Percentiles rank a stretch among this genome's conserved stretches.
These are phyloP conservation scores for Scutellaria galericulata DNA, from an alignment of 257 asterid genomes.

Conservation along the genomic window DNA sequence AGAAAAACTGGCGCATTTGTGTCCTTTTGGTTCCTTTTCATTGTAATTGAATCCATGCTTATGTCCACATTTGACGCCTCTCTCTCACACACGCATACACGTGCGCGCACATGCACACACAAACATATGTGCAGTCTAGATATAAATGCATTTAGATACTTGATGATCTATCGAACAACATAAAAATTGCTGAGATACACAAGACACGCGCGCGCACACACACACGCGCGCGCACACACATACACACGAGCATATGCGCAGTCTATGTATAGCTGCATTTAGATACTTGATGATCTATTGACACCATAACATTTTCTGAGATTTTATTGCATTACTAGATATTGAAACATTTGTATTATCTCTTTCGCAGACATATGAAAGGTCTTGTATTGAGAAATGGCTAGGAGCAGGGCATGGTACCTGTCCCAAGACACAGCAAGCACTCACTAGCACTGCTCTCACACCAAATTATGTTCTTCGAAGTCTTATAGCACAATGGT, in stretches of 20 bases:
- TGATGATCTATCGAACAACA: background rate
- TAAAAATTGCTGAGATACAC: conserved; percentile 13
- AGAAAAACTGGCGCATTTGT: background rate
- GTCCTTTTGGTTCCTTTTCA: background rate
- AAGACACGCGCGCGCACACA: background rate
- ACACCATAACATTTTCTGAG: conserved; percentile 15
- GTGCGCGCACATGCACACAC: too few relatives aligned
- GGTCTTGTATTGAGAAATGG: conserved; percentile 92
- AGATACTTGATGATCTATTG: conserved; percentile 15
- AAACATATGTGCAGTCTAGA: background rate
- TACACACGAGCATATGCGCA: background rate
- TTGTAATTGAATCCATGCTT: conserved; percentile 4
- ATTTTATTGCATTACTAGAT: conserved; percentile 23
- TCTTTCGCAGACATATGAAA: conserved; percentile 78
- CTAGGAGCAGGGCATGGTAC: conserved; percentile 82
- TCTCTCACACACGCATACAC: background rate
- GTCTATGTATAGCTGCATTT: conserved; percentile 2
- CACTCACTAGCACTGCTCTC: conserved; percentile 68
- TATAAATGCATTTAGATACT: conserved; percentile 17
- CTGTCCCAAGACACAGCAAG: conserved; percentile 94
- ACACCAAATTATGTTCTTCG: conserved; percentile 97
- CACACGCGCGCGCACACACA: too few relatives aligned
- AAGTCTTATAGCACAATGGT: conserved; percentile 96
- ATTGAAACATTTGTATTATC: conserved; percentile 13
- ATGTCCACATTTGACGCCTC: background rate